phyloP scores from a whole-genome alignment of 1,284 basidiomycete species.

The Phylloboletellus chloephorus region DNA sequence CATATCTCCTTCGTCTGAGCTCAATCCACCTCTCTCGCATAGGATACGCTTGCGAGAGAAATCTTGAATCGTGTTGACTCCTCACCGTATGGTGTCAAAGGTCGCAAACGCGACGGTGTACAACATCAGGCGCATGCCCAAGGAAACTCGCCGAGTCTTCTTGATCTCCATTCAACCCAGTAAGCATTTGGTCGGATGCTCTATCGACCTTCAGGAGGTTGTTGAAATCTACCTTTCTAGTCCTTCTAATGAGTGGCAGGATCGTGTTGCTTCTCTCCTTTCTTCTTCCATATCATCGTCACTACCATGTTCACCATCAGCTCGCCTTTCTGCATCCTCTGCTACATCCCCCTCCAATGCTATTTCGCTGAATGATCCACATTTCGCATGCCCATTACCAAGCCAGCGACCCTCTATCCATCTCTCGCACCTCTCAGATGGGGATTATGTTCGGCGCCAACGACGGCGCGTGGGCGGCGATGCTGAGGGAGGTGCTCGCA shows the following conservation, averaged over 20 bases:
- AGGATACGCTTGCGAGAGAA: slow-evolving; percentile 69
- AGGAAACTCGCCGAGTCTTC: slow-evolving; percentile 21
- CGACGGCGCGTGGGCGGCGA: slow-evolving; percentile 27
- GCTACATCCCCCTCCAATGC: slow-evolving; percentile 6
- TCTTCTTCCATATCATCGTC: slow-evolving; percentile 16
- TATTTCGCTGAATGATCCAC: slow-evolving; percentile 17
- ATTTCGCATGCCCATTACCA: slow-evolving; percentile 3
- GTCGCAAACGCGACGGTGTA: slow-evolving; percentile 39
- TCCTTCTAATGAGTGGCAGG: slow-evolving; percentile 79
- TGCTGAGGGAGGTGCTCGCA: slow-evolving; percentile 3
- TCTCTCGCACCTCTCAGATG: slow-evolving; percentile 11
- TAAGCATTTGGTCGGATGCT: slow-evolving; percentile 30
- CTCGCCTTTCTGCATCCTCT: slow-evolving; percentile 1
- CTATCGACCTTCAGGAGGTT: neutral
- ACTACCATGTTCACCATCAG: slow-evolving; percentile 3
- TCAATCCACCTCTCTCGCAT: slow-evolving; percentile 1
- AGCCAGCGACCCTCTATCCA: slow-evolving; percentile 14
- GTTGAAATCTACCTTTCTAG: slow-evolving; percentile 32
- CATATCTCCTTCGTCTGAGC: neutral
- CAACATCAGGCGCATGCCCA: slow-evolving; percentile 25
- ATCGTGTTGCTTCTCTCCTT: slow-evolving; percentile 49
- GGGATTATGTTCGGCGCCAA: slow-evolving; percentile 27
- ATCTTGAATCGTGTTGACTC: slow-evolving; percentile 72
- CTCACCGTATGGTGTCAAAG: slow-evolving; percentile 69
- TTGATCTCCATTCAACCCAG: slow-evolving; percentile 53